Evolutionary conservation across 208 protist genomes (phyloP), one percentile per base, ranked within the genome.

Genomic region (Trypanosoma cruzi): DNA sequence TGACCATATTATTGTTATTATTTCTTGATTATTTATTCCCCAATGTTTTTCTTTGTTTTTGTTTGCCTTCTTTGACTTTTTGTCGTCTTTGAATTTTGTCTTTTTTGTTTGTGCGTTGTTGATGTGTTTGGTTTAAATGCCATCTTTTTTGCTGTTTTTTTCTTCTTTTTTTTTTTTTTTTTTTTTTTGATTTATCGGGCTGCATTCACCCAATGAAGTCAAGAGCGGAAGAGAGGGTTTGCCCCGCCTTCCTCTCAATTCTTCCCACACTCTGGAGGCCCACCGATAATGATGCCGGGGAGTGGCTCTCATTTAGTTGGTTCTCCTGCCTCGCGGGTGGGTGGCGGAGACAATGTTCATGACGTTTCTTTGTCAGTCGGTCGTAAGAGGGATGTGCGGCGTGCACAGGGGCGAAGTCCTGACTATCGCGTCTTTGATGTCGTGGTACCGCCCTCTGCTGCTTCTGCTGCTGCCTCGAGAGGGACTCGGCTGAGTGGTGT

Each of bases 131-230:
- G 48, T 61, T 60, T 61, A 31, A 55, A 5, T 72, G 24, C n/a
- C n/a, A 24, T 71, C 48, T 57, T n/a, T 52, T 55, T 49, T 55
- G 4, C 59, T 26, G 48, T 62, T 44, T 44, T 60, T 32, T 4
- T 60, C n/a, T 32, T 37, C 24, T 46, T 60, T 60, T 60, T 42
- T 67, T 71, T 63, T 44, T 75, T 24, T 62, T 46, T 49, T 68
- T 60, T 60, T 60, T 80, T 56, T 70, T 70, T 52, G 46, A 71
- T 62, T 75, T 59, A 61, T 28, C 20, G 31, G 29, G 26, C 31
- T 34, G 37, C 37, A 44, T 44, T 5, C 13, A 13, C 37, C 13
- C 37, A 44, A 44, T 44, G 8, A 16, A 13, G 37, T 44, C 5
- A 13, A 5, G 37, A 44, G 5, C 8, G 8, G 37, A 13, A 44